A percentile compares a stretch with the other conserved stretches of the same genome.
Conservation (phyloP, 192 early-diverging fungal genomes). For the Backusella liffmaniae region DNA sequence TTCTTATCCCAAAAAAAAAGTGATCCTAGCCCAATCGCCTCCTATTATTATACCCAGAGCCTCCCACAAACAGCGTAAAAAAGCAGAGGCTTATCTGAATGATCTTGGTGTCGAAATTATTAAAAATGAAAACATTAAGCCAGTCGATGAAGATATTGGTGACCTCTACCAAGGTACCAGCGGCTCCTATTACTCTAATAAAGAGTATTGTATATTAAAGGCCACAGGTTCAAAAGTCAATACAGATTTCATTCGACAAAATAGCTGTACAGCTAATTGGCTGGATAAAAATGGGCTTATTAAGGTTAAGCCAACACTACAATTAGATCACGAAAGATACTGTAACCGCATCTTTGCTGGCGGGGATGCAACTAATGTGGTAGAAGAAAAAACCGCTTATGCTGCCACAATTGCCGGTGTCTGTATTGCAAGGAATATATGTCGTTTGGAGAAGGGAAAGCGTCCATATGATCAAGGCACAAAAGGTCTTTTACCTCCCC, state of each 20-base stretch:
- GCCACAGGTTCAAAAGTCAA: conserved; percentile 29
- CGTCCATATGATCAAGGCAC: conserved; percentile 25
- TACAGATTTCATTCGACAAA: conserved; percentile 16
- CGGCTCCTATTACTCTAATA: conserved; percentile 16
- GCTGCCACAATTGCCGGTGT: conserved; percentile 39
- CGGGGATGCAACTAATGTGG: conserved; percentile 41
- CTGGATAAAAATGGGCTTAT: conserved; percentile 27
- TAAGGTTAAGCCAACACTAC: conserved; percentile 38
- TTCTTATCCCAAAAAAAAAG: conserved; percentile 10
- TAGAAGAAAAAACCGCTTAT: conserved; percentile 43
- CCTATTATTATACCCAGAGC: conserved; percentile 14
- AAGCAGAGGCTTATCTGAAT: conserved; percentile 16
- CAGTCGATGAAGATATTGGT: neutral
- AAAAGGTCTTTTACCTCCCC: conserved; percentile 28
- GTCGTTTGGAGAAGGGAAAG: conserved; percentile 35
- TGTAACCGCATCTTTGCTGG: conserved; percentile 37
- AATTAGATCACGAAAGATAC: conserved; percentile 32
- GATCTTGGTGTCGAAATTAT: conserved; percentile 29
- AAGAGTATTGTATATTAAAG: conserved; percentile 24
- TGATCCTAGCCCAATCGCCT: conserved; percentile 25
- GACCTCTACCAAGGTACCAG: conserved; percentile 19
- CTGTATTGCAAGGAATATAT: conserved; percentile 38
- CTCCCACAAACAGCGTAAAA: conserved; percentile 15
- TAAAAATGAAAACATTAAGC: conserved; percentile 18
- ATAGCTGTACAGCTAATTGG: conserved; percentile 13